Evolutionary conservation across 768 basidiomycete species (phyloP).

Genomic region (Hemileccinum rubropunctum): DNA sequence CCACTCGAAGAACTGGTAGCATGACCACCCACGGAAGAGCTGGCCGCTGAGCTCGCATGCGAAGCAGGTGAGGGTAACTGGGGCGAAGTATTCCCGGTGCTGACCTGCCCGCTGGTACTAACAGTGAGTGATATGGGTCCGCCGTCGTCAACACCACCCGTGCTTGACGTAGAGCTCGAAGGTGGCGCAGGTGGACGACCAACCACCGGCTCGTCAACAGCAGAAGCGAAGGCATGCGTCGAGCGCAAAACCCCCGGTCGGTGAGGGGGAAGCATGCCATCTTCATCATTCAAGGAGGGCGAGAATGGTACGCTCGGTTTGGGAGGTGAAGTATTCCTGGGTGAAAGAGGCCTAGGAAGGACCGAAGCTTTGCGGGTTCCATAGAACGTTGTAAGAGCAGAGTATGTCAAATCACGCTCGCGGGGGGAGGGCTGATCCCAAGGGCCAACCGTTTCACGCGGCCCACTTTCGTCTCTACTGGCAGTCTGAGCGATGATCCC

Average conservation of each 20-base stretch:
- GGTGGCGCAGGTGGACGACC: slow-evolving; percentile 34
- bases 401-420: slow-evolving; percentile 29
- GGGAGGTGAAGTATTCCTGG: slow-evolving; percentile 27
- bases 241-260: slow-evolving; percentile 29
- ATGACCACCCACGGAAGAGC: slow-evolving; percentile 32
- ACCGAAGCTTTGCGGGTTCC: slow-evolving; percentile 22
- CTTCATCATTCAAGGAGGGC: slow-evolving; percentile 25
- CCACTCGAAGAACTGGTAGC: slow-evolving; percentile 31
- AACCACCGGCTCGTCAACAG: slow-evolving; percentile 24
- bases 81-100: slow-evolving; percentile 49
- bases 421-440: slow-evolving; percentile 34
- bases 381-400: slow-evolving; percentile 27
- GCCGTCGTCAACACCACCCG: slow-evolving; percentile 39
- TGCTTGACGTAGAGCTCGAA: slow-evolving; percentile 41
- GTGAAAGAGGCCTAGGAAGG: slow-evolving; percentile 26
- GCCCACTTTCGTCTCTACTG: slow-evolving; percentile 21
- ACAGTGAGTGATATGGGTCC: slow-evolving; percentile 38
- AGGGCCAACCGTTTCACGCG: slow-evolving; percentile 29
- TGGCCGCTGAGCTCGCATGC: slow-evolving; percentile 49
- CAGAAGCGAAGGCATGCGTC: slow-evolving; percentile 21
- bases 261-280: slow-evolving; percentile 33
- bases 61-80: slow-evolving; percentile 77
- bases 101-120: slow-evolving; percentile 42
- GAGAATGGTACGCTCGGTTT: slow-evolving; percentile 23
- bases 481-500: slow-evolving; percentile 26